These are phyloP conservation scores for Glycine soja DNA, from an alignment of 306 rosid species.

Conservation along the genomic window DNA sequence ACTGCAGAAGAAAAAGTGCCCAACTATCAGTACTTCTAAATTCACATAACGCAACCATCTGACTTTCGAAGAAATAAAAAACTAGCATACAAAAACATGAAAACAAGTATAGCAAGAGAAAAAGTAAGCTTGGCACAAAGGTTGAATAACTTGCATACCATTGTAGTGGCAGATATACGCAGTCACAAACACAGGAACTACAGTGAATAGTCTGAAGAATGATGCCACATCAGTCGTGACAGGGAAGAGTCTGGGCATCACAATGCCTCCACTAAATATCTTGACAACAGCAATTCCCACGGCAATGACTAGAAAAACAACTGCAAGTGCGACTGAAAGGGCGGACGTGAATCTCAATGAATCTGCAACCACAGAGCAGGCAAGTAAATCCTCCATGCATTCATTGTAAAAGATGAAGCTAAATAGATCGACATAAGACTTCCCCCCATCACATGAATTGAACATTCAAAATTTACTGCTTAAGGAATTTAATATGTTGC, in stretches of 20 bases:
- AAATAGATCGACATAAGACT: slow-evolving; percentile 19
- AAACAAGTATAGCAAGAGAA: slow-evolving; percentile 28
- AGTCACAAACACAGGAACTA: slow-evolving; percentile 89
- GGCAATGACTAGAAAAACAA: slow-evolving; percentile 86
- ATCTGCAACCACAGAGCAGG: slow-evolving; percentile 70
- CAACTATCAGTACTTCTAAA: slow-evolving; percentile 35
- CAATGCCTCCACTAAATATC: slow-evolving; percentile 72
- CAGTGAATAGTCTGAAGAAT: slow-evolving; percentile 73
- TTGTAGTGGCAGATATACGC: slow-evolving; percentile 94
- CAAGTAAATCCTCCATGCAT: slow-evolving; percentile 39
- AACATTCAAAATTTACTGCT: not conserved
- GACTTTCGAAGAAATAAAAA: slow-evolving; percentile 7
- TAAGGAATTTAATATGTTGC: not conserved
- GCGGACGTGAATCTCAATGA: slow-evolving; percentile 91
- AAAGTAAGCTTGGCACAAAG: slow-evolving; percentile 15
- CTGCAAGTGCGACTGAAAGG: slow-evolving; percentile 83
- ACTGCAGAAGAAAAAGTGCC: slow-evolving; percentile 63
- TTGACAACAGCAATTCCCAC: slow-evolving; percentile 83
- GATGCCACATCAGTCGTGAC: slow-evolving; percentile 60
- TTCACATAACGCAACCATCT: not conserved
- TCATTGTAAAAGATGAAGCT: slow-evolving; percentile 19
- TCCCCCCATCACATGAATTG: not conserved
- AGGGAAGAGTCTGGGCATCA: slow-evolving; percentile 82
- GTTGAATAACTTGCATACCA: slow-evolving; percentile 60
- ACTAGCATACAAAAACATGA: slow-evolving; percentile 25